A percentile compares a stretch with the other conserved stretches of the same genome.
phyloP scores from a whole-genome alignment of 208 protist genomes.

The Perkinsela sp. region DNA sequence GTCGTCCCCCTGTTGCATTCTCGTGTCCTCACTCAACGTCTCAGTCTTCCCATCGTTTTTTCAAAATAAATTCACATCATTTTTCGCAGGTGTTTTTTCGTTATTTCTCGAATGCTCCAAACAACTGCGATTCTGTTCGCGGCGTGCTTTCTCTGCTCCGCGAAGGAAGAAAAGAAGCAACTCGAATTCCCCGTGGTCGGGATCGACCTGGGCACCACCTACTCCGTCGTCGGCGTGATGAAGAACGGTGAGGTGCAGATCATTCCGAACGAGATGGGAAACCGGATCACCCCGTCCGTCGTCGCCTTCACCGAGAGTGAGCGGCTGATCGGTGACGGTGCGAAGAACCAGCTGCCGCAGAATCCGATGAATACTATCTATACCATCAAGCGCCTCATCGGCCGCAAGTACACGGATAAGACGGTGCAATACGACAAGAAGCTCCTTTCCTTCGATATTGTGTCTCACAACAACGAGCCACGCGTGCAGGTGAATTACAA shows the following conservation, averaged over 20 bases:
- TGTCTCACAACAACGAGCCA: constrained; percentile 53
- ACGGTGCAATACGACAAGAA: constrained; percentile 77
- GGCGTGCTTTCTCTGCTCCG: neutral
- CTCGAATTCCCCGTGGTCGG: constrained; percentile 60
- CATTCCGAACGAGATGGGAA: constrained; percentile 96
- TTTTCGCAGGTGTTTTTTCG: neutral
- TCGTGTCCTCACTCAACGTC: too few relatives aligned
- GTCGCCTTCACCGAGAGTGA: constrained; percentile 90
- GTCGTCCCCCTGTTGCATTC: too few relatives aligned
- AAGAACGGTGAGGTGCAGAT: constrained; percentile 81
- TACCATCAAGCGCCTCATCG: constrained; percentile 75
- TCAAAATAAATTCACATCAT: neutral
- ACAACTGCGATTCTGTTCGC: neutral
- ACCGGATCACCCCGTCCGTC: constrained; percentile 92
- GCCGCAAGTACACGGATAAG: constrained; percentile 48
- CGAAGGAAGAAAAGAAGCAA: constrained; percentile 9
- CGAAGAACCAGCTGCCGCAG: constrained; percentile 68
- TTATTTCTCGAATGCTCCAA: neutral
- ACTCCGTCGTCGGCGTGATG: constrained; percentile 83
- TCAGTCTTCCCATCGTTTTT: too few relatives aligned
- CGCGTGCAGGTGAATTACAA: constrained; percentile 33
- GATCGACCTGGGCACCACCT: constrained; percentile 78
- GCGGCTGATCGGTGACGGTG: constrained; percentile 78
- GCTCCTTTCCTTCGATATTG: constrained; percentile 72
- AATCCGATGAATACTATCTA: constrained; percentile 75